Conservation (phyloP, 2,329 filamentous ascomycete species). For the Mycosphaerella sp. region DNA sequence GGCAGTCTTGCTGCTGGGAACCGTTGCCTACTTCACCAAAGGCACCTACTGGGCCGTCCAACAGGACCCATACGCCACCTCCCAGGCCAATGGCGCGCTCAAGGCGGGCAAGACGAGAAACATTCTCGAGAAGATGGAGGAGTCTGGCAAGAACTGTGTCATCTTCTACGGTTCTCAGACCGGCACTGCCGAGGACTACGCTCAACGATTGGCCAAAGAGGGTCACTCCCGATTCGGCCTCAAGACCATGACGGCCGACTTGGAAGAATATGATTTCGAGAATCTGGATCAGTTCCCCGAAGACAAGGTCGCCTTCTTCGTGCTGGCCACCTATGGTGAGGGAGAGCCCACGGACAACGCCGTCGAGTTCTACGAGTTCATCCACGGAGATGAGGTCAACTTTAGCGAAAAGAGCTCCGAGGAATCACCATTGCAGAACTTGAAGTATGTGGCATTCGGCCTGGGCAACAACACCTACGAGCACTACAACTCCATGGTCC, state of each 20-base stretch:
- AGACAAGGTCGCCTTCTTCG: constrained; percentile 90
- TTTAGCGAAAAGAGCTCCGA: constrained; percentile 66
- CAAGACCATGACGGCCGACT: constrained; percentile 95
- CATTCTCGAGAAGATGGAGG: constrained; percentile 92
- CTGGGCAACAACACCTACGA: constrained; percentile 99
- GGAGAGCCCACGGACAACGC: constrained; percentile 98
- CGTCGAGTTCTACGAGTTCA: constrained; percentile 97
- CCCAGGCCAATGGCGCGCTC: constrained; percentile 60
- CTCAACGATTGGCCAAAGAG: constrained; percentile 91
- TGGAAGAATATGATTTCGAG: constrained; percentile 97
- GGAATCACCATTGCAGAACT: constrained; percentile 68
- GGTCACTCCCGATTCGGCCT: constrained; percentile 92
- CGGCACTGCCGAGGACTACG: constrained; percentile 96
- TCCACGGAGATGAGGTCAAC: constrained; percentile 69
- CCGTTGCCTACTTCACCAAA: constrained; percentile 94
- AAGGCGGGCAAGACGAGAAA: constrained; percentile 84
- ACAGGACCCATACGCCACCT: constrained; percentile 80
- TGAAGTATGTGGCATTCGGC: constrained; percentile 93
- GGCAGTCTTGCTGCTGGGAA: constrained; percentile 73
- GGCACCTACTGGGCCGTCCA: constrained; percentile 85
- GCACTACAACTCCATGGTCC: constrained; percentile 98
- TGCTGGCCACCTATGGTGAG: constrained; percentile 95
- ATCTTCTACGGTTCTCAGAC: constrained; percentile 99
- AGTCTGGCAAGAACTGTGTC: constrained; percentile 92
- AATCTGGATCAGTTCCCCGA: constrained; percentile 82